Evolutionary conservation across 768 basidiomycete species (phyloP), one percentile per base, ranked within the genome.

Genomic region (Plicaturopsis crispa): DNA sequence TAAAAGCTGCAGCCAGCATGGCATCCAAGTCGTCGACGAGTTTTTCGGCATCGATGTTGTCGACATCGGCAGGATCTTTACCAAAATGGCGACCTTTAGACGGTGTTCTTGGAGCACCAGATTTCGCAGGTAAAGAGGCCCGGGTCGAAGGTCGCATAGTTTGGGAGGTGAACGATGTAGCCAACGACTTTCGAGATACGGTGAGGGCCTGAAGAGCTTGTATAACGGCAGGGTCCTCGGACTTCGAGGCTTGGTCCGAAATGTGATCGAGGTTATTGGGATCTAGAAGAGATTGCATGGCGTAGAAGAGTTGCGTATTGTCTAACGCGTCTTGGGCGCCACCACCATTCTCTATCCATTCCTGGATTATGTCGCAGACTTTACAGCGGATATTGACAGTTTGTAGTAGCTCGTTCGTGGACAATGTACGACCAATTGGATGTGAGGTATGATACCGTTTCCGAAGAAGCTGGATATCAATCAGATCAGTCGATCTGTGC

Each of bases 311-410:
- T 42, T 78, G 74, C 2, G 54, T 49, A 34, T 89, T 83, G 46
- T 90, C 87, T 20, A 91, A 62, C 28, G 78, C 66, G 47, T 91
- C 88, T 50, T 87, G 82, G 6, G 83, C 75, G 22, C 88, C 88
- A 5, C 81, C 80, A 3, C 88, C 88, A 12, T 63, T 56, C 0
- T 62, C 70, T 30, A 90, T 51, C 88, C 88, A 91, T 45, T 85
- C 77, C 42, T 70, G 73, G 21, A 88, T 61, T 2, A 75, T 69
- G 6, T 73, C 74, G 21, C 86, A 54, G 3, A 87, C 75, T 42
- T 82, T 78, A 11, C 65, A 67, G n/a, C 81, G 72, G 31, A 66
- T 64, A 10, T 62, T 66, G 16, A 74, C 65, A 4, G 72, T 65
- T 16, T 72, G 59, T 16, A 75, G 57, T 41, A 76, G 65, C 36